Conservation (phyloP, 805 yeast species). For the Spathaspora gorwiae region DNA sequence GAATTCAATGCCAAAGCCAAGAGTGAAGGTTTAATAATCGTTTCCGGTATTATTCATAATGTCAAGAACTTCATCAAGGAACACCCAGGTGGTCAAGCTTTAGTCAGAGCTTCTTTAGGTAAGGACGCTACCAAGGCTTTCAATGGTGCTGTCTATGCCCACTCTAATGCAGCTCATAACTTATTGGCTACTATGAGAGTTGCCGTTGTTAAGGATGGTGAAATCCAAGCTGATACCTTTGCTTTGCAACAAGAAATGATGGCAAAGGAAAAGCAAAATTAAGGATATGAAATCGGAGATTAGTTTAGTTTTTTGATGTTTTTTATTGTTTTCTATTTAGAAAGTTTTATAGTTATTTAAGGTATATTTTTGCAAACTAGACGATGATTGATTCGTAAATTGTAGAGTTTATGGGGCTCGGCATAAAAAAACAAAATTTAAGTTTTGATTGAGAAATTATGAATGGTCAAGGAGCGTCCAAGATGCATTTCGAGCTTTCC, state of each 20-base stretch:
- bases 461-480: too few relatives aligned
- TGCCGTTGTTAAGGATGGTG: slow-evolving; percentile 68
- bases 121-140: slow-evolving; percentile 82
- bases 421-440: too few relatives aligned
- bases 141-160: slow-evolving; percentile 82
- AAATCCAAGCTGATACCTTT: slow-evolving; percentile 52
- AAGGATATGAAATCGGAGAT: not conserved
- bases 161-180: slow-evolving; percentile 83
- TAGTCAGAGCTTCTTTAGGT: slow-evolving; percentile 66
- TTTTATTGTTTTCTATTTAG: too few relatives aligned
- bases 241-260: slow-evolving; percentile 45
- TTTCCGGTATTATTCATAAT: slow-evolving; percentile 77
- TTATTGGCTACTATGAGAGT: slow-evolving; percentile 78
- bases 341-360: too few relatives aligned
- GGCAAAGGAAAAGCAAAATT: slow-evolving; percentile 26
- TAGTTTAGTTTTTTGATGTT: too few relatives aligned
- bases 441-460: too few relatives aligned
- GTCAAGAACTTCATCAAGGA: slow-evolving; percentile 63
- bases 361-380: too few relatives aligned
- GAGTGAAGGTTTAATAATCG: slow-evolving; percentile 58
- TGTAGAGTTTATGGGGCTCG: too few relatives aligned
- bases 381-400: too few relatives aligned
- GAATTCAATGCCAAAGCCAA: slow-evolving; percentile 52
- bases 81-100: slow-evolving; percentile 83
- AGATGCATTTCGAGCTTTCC: too few relatives aligned